Evolutionary conservation across 1,284 basidiomycete genomes (phyloP).

Genomic region (Ustilago loliicola): DNA sequence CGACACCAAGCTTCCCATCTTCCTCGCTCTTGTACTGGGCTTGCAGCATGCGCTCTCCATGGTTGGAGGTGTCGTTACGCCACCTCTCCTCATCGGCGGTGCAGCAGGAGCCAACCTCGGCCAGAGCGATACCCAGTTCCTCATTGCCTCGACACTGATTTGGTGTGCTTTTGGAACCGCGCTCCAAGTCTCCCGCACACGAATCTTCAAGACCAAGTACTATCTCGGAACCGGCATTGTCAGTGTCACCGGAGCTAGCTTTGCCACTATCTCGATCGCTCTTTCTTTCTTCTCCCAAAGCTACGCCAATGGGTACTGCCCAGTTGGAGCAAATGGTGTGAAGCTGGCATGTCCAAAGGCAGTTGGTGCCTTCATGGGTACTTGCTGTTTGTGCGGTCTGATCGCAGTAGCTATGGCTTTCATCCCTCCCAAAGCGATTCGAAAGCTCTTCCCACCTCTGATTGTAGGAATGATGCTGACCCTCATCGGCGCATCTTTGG

Average conservation of each 20-base stretch:
- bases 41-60: constrained; percentile 33
- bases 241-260: constrained; percentile 41
- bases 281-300: constrained; percentile 43
- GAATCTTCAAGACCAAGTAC: constrained; percentile 34
- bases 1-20: constrained; percentile 26
- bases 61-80: constrained; percentile 41
- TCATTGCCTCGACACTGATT: constrained; percentile 43
- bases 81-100: constrained; percentile 33
- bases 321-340: constrained; percentile 12
- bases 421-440: constrained; percentile 41
- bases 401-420: constrained; percentile 36
- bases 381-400: constrained; percentile 35
- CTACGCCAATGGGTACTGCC: constrained; percentile 35
- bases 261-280: constrained; percentile 39
- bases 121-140: constrained; percentile 28
- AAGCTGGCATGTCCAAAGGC: constrained; percentile 42
- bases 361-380: constrained; percentile 40
- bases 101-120: constrained; percentile 26
- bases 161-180: constrained; percentile 42
- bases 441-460: constrained; percentile 48
- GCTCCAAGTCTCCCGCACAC: constrained; percentile 34
- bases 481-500: constrained; percentile 37
- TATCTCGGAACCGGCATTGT: constrained; percentile 46
- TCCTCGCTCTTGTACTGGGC: constrained; percentile 22
- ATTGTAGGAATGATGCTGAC: constrained; percentile 48